phyloP scores from a whole-genome alignment of 2,329 filamentous ascomycete species.

The Arachnomyces sp. region DNA sequence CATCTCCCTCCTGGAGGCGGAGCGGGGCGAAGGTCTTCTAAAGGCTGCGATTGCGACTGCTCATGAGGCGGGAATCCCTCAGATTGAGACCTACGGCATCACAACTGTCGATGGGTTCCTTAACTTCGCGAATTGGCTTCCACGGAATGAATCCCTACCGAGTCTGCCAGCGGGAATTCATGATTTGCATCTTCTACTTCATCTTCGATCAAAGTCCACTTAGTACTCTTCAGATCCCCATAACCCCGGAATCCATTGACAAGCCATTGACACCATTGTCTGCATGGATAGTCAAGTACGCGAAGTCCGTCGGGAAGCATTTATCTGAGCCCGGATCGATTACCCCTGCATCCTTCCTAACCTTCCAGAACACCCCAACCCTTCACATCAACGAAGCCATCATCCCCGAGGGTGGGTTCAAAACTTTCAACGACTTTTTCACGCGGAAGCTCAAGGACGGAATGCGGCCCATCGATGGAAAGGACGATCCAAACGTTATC shows the following conservation, averaged over 20 bases:
- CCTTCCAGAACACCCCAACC: conserved; percentile 23
- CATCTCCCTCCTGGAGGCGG: no score
- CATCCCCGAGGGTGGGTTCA: conserved; percentile 24
- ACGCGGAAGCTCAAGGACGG: conserved; percentile 29
- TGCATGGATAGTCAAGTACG: conserved; percentile 33
- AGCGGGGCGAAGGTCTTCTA: no score
- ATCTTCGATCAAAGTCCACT: conserved; percentile 30
- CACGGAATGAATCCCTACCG: conserved; percentile 28
- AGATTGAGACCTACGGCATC: conserved; percentile 7
- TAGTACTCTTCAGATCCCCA: conserved; percentile 18
- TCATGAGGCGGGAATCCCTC: no score
- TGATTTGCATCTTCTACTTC: conserved; percentile 35
- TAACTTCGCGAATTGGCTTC: conserved; percentile 8
- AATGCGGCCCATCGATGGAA: conserved; percentile 22
- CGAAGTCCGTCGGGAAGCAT: conserved; percentile 27
- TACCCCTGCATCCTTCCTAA: conserved; percentile 21
- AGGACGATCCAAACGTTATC: conserved; percentile 22
- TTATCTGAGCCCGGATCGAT: conserved; percentile 28
- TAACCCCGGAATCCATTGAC: conserved; percentile 22
- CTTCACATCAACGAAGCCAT: conserved; percentile 27
- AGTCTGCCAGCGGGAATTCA: conserved; percentile 26
- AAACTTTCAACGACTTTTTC: conserved; percentile 37
- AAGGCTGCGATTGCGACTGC: no score
- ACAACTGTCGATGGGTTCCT: conserved; percentile 9
- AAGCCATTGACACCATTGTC: conserved; percentile 27